Evolutionary conservation across 2,329 filamentous ascomycete genomes (phyloP).

Genomic region (Chrysosporium queenslandicum): DNA sequence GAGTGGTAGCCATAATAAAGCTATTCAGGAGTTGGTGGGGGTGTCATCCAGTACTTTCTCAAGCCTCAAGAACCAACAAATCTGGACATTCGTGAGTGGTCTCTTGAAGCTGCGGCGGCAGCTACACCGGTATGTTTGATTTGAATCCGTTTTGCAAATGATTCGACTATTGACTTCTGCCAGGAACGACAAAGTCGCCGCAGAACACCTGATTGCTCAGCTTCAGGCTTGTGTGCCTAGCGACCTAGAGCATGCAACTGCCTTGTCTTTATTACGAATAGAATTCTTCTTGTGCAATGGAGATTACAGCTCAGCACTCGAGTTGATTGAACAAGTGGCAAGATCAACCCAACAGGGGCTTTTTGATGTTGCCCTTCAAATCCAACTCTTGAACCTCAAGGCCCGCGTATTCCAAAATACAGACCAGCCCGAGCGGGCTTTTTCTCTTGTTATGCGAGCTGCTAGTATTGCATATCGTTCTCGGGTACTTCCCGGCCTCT

Average conservation of each 20-base stretch:
- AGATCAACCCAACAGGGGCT: constrained; percentile 44
- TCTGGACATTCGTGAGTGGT: constrained; percentile 36
- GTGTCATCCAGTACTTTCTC: constrained; percentile 54
- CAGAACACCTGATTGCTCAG: constrained; percentile 48
- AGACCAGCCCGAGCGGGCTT: constrained; percentile 61
- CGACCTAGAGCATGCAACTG: constrained; percentile 51
- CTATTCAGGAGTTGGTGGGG: constrained; percentile 49
- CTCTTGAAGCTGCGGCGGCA: constrained; percentile 35
- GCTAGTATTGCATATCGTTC: constrained; percentile 63
- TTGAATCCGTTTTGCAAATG: not conserved
- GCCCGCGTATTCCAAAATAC: constrained; percentile 58
- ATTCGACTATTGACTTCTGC: constrained; percentile 12
- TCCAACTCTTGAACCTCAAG: constrained; percentile 64
- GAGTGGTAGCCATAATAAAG: constrained; percentile 61
- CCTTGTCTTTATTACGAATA: constrained; percentile 51
- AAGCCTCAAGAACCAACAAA: constrained; percentile 65
- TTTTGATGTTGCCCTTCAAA: constrained; percentile 56
- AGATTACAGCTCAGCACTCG: constrained; percentile 45
- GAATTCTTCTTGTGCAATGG: constrained; percentile 48
- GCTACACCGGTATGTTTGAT: constrained; percentile 35
- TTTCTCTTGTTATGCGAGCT: constrained; percentile 66
- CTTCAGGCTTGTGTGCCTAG: constrained; percentile 44
- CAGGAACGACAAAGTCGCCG: constrained; percentile 49
- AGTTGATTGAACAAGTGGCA: constrained; percentile 45
- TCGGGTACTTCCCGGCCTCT: constrained; percentile 58